Conservation (phyloP, 108 stramenopile species). For the Schizochytrium sp. region DNA sequence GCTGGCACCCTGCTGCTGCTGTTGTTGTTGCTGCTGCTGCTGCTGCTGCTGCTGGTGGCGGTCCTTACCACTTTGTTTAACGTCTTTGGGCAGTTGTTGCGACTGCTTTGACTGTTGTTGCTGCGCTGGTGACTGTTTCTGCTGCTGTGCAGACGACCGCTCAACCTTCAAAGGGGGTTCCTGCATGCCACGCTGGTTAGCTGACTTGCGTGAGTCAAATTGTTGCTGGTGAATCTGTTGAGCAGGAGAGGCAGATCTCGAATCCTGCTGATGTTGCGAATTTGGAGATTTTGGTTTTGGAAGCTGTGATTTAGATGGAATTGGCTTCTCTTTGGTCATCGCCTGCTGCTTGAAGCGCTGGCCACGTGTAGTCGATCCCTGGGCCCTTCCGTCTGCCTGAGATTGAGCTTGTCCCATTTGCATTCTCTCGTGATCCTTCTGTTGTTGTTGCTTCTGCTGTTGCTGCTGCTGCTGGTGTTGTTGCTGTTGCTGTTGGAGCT, state of each 20-base stretch:
- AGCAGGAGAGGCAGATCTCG: neutral
- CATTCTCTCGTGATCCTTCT: neutral
- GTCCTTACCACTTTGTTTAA: neutral
- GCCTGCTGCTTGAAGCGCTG: neutral
- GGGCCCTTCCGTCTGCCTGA: neutral
- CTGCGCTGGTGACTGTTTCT: neutral
- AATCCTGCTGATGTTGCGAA: neutral
- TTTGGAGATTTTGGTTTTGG: no score
- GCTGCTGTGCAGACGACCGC: neutral
- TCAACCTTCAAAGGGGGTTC: neutral
- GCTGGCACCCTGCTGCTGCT: slow-evolving; percentile 1
- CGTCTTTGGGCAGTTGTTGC: neutral
- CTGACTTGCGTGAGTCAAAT: neutral
- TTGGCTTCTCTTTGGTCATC: neutral
- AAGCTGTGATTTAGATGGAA: no score
- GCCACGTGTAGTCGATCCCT: no score
- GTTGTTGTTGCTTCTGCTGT: slow-evolving; percentile 27
- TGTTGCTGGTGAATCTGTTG: neutral
- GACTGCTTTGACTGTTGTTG: neutral
- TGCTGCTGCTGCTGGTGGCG: neutral
- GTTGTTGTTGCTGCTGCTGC: neutral
- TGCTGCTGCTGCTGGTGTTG: slow-evolving; percentile 30
- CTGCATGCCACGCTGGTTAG: neutral
- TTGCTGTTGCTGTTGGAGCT: slow-evolving; percentile 16
- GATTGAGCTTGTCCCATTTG: neutral